phyloP scores from a whole-genome alignment of 2,329 filamentous ascomycete species.

The Penicillium decumbens region DNA sequence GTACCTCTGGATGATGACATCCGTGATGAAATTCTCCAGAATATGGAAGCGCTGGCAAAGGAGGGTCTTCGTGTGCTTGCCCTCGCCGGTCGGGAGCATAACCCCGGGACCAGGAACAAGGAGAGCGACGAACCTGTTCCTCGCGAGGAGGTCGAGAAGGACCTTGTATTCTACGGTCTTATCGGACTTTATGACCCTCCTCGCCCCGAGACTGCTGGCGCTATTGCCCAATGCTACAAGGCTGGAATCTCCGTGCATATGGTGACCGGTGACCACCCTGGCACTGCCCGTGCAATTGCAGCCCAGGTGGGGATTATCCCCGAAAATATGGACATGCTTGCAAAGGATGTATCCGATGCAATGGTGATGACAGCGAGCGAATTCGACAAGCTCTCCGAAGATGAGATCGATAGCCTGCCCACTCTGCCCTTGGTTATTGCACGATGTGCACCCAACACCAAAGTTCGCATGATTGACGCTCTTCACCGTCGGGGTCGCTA shows the following conservation, averaged over 20 bases:
- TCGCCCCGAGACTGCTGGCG: constrained; percentile 69
- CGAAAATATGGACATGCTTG: constrained; percentile 55
- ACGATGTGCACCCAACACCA: constrained; percentile 57
- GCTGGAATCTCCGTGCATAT: constrained; percentile 78
- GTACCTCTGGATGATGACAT: constrained; percentile 51
- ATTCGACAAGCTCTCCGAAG: constrained; percentile 72
- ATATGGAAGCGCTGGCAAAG: constrained; percentile 64
- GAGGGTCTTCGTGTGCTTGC: constrained; percentile 67
- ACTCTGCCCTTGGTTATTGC: constrained; percentile 56
- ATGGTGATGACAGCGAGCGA: constrained; percentile 72
- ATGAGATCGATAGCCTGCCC: constrained; percentile 61
- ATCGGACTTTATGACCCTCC: constrained; percentile 84
- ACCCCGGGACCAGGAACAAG: neutral
- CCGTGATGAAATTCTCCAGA: constrained; percentile 55
- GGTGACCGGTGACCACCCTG: constrained; percentile 77
- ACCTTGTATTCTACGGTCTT: constrained; percentile 71
- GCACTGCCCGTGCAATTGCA: constrained; percentile 73
- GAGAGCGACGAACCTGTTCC: constrained; percentile 21
- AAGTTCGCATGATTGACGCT: constrained; percentile 79
- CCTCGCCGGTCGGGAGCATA: constrained; percentile 49
- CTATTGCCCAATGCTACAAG: constrained; percentile 64
- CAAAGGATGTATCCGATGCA: constrained; percentile 59
- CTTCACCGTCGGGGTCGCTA: constrained; percentile 58
- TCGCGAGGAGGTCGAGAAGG: constrained; percentile 61
- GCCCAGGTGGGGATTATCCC: constrained; percentile 73